Evolutionary conservation across 1,284 basidiomycete species (phyloP), one percentile per base, ranked within the genome.

Genomic region (Sanghuangporus baumii): DNA sequence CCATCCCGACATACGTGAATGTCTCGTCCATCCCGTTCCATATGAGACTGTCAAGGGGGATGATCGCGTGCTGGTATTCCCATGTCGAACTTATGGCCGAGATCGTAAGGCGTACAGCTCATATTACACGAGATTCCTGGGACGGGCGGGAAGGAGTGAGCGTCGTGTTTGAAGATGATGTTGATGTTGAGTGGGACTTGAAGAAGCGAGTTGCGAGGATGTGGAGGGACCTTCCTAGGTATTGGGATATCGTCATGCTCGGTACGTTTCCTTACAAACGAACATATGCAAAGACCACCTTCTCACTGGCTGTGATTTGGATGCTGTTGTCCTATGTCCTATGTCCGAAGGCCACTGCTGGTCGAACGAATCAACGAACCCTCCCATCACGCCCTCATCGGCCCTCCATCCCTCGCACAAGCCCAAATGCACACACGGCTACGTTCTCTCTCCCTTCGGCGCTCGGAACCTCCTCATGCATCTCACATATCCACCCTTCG

Each of bases 161-260:
- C 0, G 69, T 93, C 14, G 78, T 93, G 18, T 74, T 93, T 18
- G 90, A 93, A 74, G 91, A 93, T 70, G 91, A 93, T 65, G 75
- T 93, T 14, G 88, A 93, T 70, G 83, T 91, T 79, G 89, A 93
- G 73, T 79, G 75, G 62, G 86, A 92, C 68, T 79, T 90, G 8
- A 72, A 78, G 14, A 60, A 70, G 11, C 77, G 83, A 46, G 73
- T 92, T 57, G 69, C 68, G 40, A 67, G 68, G 5, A 70, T 91
- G 54, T 89, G 88, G 86, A 62, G 68, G 1, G 70, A 74, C 3
- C 69, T 93, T 18, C 89, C 91, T 2, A 54, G 52, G 0, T 79
- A 81, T 20, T 93, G 91, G 91, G 89, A 93, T 66, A 80, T 91
- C 26, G 79, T 91, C 43, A 88, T 89, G 66, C 74, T 93, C 59